Percentiles rank a stretch among this genome's conserved stretches.
phyloP scores from a whole-genome alignment of 2,329 filamentous ascomycete species.

The Aureobasidium subglaciale region DNA sequence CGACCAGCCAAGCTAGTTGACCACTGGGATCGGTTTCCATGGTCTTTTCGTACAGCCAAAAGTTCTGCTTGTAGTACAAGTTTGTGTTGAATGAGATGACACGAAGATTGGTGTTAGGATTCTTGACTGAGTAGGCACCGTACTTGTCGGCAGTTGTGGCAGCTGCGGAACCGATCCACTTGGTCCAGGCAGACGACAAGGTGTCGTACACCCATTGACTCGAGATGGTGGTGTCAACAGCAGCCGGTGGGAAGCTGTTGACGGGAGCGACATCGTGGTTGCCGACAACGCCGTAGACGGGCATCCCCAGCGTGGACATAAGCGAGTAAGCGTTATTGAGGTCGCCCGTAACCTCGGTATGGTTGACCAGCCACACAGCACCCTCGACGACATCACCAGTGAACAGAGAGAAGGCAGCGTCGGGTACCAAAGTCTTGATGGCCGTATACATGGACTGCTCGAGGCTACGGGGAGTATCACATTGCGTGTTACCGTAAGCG shows the following conservation, averaged over 20 bases:
- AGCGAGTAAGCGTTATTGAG: conserved; percentile 42
- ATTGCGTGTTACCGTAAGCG: conserved; percentile 47
- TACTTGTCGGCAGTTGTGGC: conserved; percentile 32
- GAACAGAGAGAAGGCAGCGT: conserved; percentile 50
- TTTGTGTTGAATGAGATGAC: conserved; percentile 56
- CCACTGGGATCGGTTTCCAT: conserved; percentile 46
- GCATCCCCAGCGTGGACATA: conserved; percentile 36
- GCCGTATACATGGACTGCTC: conserved; percentile 47
- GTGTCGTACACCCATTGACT: conserved; percentile 49
- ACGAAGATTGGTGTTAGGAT: conserved; percentile 43
- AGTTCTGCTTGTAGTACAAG: conserved; percentile 53
- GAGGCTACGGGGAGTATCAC: conserved; percentile 45
- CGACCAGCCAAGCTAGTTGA: conserved; percentile 48
- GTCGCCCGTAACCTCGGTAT: conserved; percentile 28
- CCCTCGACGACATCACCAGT: conserved; percentile 55
- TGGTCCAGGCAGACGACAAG: conserved; percentile 41
- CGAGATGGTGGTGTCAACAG: conserved; percentile 30
- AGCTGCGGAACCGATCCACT: conserved; percentile 40
- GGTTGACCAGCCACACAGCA: conserved; percentile 33
- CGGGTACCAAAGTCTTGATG: conserved; percentile 32
- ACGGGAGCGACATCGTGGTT: conserved; percentile 46
- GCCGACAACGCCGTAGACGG: conserved; percentile 48
- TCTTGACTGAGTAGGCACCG: conserved; percentile 44
- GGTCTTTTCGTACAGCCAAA: conserved; percentile 46
- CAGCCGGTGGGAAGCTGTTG: conserved; percentile 23